Base-by-base conservation (phyloP, 2,329 filamentous ascomycete genomes). In the Pestalotiopsis sp. region DNA sequence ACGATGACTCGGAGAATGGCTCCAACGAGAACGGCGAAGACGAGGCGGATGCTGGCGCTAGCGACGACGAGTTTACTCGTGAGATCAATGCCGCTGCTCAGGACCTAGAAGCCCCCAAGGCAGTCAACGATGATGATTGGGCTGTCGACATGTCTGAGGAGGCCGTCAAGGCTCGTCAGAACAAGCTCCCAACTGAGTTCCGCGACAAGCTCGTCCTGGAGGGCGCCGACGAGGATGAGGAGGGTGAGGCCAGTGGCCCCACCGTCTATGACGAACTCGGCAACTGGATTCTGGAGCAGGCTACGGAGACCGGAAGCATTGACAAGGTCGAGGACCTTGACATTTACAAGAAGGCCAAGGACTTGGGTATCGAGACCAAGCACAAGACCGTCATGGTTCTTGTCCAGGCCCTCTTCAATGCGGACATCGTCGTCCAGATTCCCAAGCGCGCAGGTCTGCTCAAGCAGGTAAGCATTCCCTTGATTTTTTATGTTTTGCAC, bases 261-360 rank as follows among this genome's bases (percentile, higher is more conserved):
- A 95, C 89, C 73, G 87, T 89, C 79, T 99, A 98, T 80, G 95
- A 98, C 79, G 90, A 93, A 75, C 90, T 99, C 72, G 96, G 95
- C 78, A 93, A 92, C 83, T 99, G 96, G 96, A 93, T 99, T 77
- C 88, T 93, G 77, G 86, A 86, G 69, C 87, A 95, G 78, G 90
- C 91, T 68, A 62, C 27, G 5, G 88, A 89, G 72, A 91, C 92
- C 82, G 93, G 92, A 71, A 86, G 90, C 75, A 86, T 97, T 75
- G 87, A 90, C 83, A 91, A 94, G 69, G 88, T 99, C 73, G 91
- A 94, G 78, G 95, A 97, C 77, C 88, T 98, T 73, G 92, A 95
- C 52, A 93, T 99, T 80, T 98, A 97, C 83, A 85, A 97, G 83
- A 98, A 99, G 88, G 95, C 95, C 73, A 96, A 97, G 85, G 96